Base-by-base conservation (phyloP, 1,284 basidiomycete genomes). In the Trametes hirsuta region DNA sequence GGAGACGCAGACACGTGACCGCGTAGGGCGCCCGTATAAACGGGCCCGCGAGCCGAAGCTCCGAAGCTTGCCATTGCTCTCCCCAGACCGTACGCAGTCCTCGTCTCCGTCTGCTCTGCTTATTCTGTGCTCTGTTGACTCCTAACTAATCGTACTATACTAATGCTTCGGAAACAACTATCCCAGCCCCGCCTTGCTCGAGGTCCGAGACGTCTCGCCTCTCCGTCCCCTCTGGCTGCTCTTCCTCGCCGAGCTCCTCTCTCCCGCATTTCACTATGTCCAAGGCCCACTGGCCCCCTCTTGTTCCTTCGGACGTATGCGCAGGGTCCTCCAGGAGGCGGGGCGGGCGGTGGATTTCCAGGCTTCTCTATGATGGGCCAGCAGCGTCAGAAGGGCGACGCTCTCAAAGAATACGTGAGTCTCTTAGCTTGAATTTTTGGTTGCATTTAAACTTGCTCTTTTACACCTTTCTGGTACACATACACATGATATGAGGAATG, bases 341-440 rank as follows among this genome's bases (percentile, higher is more conserved):
- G 69, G 12, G 12, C 24, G 11, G 80, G 81, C 2, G 49, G 39
- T 18, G 83, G 84, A 2, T 84, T 87, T 65, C 85, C 86, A 2
- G 64, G 64, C 6, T 83, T 83, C 15, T 83, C 88, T 67, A 67
- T 83, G 53, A 81, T 83, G 50, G 80, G 79, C 53, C 84, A 84
- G 57, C 83, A 84, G 62, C 74, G 75, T 22, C 78, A 88, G 74
- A 93, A 93, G 69, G 93, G 93, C 10, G 91, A 92, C 22, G 89
- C 91, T 1, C 75, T 95, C 69, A 92, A 92, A 69, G 88, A 94
- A 84, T 94, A 87, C 70, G 90, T 91, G 67, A 65, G 87, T 82
- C 15, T 30, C 44, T 25, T 25, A 14, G 15, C 12, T 24, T 5
- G 36, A n/a, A 46, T 18, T 18, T 2, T 6, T 21, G 2, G 6